Evolutionary conservation across 2,329 filamentous ascomycete genomes (phyloP).

Genomic region (Fusarium coffeatum): DNA sequence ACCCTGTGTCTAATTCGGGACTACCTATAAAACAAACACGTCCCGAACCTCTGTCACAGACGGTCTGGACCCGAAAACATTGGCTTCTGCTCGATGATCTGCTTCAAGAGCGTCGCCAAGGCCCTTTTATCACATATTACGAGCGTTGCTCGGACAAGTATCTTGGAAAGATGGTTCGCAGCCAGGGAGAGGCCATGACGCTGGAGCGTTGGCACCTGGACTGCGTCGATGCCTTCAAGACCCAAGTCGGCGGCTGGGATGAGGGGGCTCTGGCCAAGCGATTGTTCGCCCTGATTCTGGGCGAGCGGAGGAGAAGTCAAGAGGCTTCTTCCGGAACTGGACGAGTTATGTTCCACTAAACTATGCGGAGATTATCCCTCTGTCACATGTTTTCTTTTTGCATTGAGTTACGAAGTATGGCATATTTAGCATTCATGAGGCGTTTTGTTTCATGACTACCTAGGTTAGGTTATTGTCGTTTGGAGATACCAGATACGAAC

Average conservation of each 20-base stretch:
- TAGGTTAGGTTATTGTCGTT: constrained; percentile 25
- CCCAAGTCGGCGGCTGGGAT: constrained; percentile 62
- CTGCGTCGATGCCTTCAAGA: constrained; percentile 65
- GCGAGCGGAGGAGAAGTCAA: constrained; percentile 55
- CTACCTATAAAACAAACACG: constrained; percentile 35
- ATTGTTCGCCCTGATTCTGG: constrained; percentile 64
- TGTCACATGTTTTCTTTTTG: constrained; percentile 12
- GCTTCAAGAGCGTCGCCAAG: constrained; percentile 60
- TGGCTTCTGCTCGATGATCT: constrained; percentile 66
- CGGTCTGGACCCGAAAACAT: constrained; percentile 62
- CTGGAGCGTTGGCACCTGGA: constrained; percentile 69
- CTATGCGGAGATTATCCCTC: not conserved
- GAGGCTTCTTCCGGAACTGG: constrained; percentile 25
- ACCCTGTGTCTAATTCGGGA: constrained; percentile 47
- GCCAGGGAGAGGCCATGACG: constrained; percentile 59
- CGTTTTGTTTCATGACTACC: constrained; percentile 36
- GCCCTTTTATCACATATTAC: constrained; percentile 51
- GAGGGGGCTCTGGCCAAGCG: constrained; percentile 62
- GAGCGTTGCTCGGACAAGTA: constrained; percentile 51
- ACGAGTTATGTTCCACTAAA: constrained; percentile 50
- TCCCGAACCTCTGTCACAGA: constrained; percentile 53
- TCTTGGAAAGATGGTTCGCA: constrained; percentile 61
- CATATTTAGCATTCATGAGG: constrained; percentile 36
- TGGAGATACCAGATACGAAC: constrained; percentile 39
- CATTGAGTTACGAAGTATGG: constrained; percentile 36